These are phyloP conservation scores for Teratosphaeria epicoccoides DNA, from an alignment of 2,329 filamentous ascomycete species.

Conservation along the genomic window DNA sequence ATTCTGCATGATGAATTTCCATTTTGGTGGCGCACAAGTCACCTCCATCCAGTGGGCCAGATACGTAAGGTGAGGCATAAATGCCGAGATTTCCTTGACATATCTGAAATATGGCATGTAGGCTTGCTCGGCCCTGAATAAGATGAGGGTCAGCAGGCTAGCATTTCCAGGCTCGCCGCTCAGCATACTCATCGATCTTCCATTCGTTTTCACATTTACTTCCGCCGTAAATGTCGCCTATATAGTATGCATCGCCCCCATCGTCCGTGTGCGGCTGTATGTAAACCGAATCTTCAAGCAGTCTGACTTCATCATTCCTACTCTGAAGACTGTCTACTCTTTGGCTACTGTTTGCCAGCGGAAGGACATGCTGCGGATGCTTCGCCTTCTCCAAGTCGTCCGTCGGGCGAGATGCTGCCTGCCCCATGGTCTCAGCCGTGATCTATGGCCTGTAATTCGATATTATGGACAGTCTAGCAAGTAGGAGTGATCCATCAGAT, in stretches of 20 bases:
- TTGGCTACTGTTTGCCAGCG: neutral
- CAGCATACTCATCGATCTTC: conserved; percentile 5
- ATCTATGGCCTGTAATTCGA: neutral
- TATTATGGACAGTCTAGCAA: too few relatives aligned
- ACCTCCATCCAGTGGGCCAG: conserved; percentile 19
- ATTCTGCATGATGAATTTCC: conserved; percentile 11
- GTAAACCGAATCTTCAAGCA: conserved; percentile 2
- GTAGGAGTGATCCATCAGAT: too few relatives aligned
- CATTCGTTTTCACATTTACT: conserved; percentile 8
- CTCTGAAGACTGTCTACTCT: neutral
- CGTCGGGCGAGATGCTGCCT: neutral
- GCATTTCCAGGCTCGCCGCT: neutral
- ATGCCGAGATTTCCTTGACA: conserved; percentile 9
- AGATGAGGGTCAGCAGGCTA: neutral
- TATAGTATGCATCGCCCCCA: conserved; percentile 13
- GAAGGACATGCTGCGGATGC: neutral
- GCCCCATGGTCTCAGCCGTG: neutral
- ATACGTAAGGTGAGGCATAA: conserved; percentile 13
- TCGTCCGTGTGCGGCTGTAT: conserved; percentile 17
- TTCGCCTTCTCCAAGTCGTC: neutral
- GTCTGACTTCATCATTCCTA: neutral
- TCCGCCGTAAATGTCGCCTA: conserved; percentile 13
- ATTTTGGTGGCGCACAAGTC: conserved; percentile 15
- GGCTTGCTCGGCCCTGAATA: conserved; percentile 2
- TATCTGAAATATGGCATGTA: conserved; percentile 12